Evolutionary conservation across 768 basidiomycete species (phyloP).

Genomic region (Steccherinum ochraceum): DNA sequence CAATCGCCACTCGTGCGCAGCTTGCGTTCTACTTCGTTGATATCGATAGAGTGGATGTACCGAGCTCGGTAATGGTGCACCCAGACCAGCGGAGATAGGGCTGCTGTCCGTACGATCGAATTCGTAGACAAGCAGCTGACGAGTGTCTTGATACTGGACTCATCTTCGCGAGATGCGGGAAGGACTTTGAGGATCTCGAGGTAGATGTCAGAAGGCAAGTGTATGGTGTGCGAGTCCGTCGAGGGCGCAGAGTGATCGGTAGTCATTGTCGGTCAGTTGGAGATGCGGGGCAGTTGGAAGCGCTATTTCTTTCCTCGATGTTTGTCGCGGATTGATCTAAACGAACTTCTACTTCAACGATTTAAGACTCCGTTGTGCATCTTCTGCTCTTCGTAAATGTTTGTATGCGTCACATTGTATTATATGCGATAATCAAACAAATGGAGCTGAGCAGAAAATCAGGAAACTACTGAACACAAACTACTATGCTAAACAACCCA

Average conservation of each 20-base stretch:
- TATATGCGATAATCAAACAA: too few species aligned
- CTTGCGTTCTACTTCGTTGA: conserved; percentile 30
- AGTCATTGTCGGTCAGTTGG: background rate
- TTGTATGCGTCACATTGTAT: too few species aligned
- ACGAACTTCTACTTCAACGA: too few species aligned
- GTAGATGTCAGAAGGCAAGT: conserved; percentile 27
- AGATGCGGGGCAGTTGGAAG: background rate
- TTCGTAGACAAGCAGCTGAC: conserved; percentile 33
- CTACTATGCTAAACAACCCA: too few species aligned
- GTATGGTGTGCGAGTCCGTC: background rate
- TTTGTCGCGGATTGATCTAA: too few species aligned
- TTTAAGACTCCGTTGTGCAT: too few species aligned
- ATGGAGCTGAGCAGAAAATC: too few species aligned
- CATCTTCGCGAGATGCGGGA: conserved; percentile 17
- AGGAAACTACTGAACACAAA: too few species aligned
- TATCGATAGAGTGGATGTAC: conserved; percentile 36
- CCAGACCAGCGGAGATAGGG: conserved; percentile 40
- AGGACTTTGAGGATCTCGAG: conserved; percentile 30
- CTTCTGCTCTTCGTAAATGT: too few species aligned
- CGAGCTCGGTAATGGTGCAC: conserved; percentile 43
- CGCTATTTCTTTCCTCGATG: too few species aligned
- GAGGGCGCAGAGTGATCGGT: too few species aligned
- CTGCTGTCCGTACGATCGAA: conserved; percentile 37
- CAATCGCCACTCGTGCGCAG: conserved; percentile 31
- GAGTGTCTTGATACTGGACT: conserved; percentile 28